A percentile compares a stretch with the other conserved stretches of the same genome.
phyloP scores from a whole-genome alignment of 2,329 filamentous ascomycete species.

The Pyrenochaeta sp. region DNA sequence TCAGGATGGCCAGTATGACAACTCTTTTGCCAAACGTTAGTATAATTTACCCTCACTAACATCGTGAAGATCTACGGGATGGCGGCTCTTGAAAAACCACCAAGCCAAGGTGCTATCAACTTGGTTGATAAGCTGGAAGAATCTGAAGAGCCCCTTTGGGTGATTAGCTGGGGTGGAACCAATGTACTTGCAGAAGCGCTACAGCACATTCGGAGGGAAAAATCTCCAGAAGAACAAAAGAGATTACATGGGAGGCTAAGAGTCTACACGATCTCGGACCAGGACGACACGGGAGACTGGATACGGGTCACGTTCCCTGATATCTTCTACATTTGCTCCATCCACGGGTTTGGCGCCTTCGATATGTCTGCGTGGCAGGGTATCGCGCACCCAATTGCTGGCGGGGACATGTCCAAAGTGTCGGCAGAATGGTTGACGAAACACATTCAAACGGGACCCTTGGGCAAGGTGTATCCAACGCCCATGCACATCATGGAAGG shows the following conservation, averaged over 20 bases:
- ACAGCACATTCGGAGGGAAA: slow-evolving; percentile 45
- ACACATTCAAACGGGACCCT: slow-evolving; percentile 61
- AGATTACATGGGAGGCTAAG: slow-evolving; percentile 42
- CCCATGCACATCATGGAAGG: slow-evolving; percentile 62
- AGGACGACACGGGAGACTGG: slow-evolving; percentile 66
- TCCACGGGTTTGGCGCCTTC: slow-evolving; percentile 66
- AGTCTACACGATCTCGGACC: slow-evolving; percentile 62
- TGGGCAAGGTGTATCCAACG: slow-evolving; percentile 54
- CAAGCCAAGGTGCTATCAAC: too few species aligned
- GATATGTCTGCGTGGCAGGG: slow-evolving; percentile 63
- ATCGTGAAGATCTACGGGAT: too few species aligned
- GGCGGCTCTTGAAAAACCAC: too few species aligned
- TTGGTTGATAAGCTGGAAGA: too few species aligned
- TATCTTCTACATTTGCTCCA: slow-evolving; percentile 63
- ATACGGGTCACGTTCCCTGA: slow-evolving; percentile 62
- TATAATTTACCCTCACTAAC: too few species aligned
- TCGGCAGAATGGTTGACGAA: slow-evolving; percentile 61
- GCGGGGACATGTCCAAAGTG: slow-evolving; percentile 58
- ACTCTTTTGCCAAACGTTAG: too few species aligned
- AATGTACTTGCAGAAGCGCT: slow-evolving; percentile 62
- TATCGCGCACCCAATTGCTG: slow-evolving; percentile 60
- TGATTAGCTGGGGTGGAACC: slow-evolving; percentile 62
- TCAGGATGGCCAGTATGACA: too few species aligned
- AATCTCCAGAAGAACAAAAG: slow-evolving; percentile 41
- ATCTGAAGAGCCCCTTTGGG: slow-evolving; percentile 57